phyloP scores from a whole-genome alignment of 2,329 filamentous ascomycete genomes.

The Colletotrichum lindemuthianum region DNA sequence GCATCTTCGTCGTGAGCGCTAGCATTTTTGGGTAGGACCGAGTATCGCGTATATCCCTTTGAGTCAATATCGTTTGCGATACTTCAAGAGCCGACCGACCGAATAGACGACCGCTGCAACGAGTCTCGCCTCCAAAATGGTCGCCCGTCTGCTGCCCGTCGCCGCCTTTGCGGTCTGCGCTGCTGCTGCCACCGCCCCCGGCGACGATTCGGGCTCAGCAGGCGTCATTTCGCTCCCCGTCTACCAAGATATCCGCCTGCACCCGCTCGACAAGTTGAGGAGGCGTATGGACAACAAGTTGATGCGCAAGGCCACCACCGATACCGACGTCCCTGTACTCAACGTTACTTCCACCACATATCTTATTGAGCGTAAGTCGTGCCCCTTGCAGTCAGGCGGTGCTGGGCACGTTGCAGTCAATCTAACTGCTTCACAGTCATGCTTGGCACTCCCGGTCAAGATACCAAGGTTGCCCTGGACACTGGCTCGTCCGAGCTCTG shows the following conservation, averaged over 20 bases:
- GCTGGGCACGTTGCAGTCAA: no score
- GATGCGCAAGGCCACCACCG: neutral
- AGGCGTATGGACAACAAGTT: slow-evolving; percentile 18
- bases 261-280: slow-evolving; percentile 30
- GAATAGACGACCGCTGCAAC: neutral
- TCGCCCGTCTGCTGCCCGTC: slow-evolving; percentile 9
- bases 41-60: no score
- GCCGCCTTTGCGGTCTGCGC: slow-evolving; percentile 25
- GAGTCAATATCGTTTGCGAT: neutral
- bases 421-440: slow-evolving; percentile 20
- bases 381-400: no score
- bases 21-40: no score
- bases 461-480: slow-evolving; percentile 58
- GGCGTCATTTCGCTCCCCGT: slow-evolving; percentile 35
- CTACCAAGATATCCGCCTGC: slow-evolving; percentile 34
- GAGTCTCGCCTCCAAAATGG: slow-evolving; percentile 9
- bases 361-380: slow-evolving; percentile 35
- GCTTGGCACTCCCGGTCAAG: slow-evolving; percentile 52
- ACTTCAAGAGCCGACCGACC: neutral
- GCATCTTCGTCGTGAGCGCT: no score
- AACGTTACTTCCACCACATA: slow-evolving; percentile 37
- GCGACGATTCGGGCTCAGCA: slow-evolving; percentile 12
- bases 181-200: slow-evolving; percentile 12
- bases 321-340: slow-evolving; percentile 32
- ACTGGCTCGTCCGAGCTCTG: slow-evolving; percentile 66